Conservation (phyloP, 148 eudicot genomes). For the Camellia sinensis region DNA sequence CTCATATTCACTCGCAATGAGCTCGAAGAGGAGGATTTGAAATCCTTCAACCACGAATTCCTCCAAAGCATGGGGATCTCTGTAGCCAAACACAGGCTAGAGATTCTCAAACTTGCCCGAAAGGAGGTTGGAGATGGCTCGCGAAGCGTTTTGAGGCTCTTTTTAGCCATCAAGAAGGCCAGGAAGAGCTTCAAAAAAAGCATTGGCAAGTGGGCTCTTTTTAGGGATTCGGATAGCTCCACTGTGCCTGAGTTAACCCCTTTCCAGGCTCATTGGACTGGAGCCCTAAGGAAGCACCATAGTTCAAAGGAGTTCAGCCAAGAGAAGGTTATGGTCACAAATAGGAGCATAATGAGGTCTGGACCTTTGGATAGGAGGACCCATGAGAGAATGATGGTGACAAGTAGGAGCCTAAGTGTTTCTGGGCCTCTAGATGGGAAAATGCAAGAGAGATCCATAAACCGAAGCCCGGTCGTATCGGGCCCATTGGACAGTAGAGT, state of each 20-base stretch:
- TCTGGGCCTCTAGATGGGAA: conserved; percentile 41
- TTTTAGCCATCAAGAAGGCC: conserved; percentile 28
- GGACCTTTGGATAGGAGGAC: conserved; percentile 38
- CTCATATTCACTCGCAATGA: conserved; percentile 28
- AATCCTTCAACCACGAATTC: conserved; percentile 44
- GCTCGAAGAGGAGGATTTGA: conserved; percentile 34
- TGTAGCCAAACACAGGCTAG: conserved; percentile 42
- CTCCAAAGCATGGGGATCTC: conserved; percentile 40
- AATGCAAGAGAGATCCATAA: conserved; percentile 19
- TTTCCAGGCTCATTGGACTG: conserved; percentile 21
- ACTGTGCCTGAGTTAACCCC: conserved; percentile 12
- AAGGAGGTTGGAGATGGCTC: conserved; percentile 10
- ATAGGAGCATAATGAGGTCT: conserved; percentile 25
- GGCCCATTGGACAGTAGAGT: background rate
- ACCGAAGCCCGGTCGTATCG: conserved; percentile 18
- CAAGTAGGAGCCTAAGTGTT: conserved; percentile 14
- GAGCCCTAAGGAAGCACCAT: conserved; percentile 15
- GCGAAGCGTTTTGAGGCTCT: conserved; percentile 15
- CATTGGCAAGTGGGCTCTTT: conserved; percentile 15
- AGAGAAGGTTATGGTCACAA: conserved; percentile 10
- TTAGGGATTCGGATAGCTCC: background rate
- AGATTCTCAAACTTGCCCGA: conserved; percentile 33
- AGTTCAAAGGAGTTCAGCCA: conserved; percentile 7
- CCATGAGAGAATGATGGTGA: conserved; percentile 22
- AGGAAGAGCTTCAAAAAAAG: conserved; percentile 24